Percentiles rank a stretch among this genome's conserved stretches.
Evolutionary conservation across 2,329 filamentous ascomycete genomes (phyloP).

Genomic region (Fusarium anguioides): DNA sequence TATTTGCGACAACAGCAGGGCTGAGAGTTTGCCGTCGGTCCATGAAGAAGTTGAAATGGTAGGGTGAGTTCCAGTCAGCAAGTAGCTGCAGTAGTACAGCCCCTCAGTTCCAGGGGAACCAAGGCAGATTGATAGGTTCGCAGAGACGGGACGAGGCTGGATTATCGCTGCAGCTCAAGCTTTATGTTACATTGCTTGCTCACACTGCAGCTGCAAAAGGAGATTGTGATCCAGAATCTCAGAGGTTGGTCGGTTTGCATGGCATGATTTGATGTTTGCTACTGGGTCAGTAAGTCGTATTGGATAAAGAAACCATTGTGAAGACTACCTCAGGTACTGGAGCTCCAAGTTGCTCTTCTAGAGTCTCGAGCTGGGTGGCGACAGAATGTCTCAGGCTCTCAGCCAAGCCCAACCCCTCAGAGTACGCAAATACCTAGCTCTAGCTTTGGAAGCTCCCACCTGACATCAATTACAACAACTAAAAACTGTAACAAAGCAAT

Average conservation of each 20-base stretch:
- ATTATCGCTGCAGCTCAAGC: slow-evolving; percentile 8
- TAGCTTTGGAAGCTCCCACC: background rate
- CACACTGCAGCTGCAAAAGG: slow-evolving; percentile 1
- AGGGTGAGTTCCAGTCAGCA: background rate
- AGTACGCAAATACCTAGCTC: background rate
- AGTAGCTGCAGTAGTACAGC: background rate
- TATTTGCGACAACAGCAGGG: slow-evolving; percentile 37
- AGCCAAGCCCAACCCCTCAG: slow-evolving; percentile 12
- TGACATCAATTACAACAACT: slow-evolving; percentile 8
- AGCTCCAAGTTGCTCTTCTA: background rate
- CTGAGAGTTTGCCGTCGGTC: background rate
- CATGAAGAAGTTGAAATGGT: background rate
- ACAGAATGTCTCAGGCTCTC: slow-evolving; percentile 16
- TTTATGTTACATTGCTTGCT: slow-evolving; percentile 12
- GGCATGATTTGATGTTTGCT: slow-evolving; percentile 2
- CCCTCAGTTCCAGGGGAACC: slow-evolving; percentile 1
- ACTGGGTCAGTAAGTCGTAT: no score
- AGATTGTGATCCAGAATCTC: background rate
- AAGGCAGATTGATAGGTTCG: slow-evolving; percentile 8
- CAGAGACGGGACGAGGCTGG: slow-evolving; percentile 5
- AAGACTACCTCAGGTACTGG: no score
- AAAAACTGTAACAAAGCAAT: slow-evolving; percentile 22
- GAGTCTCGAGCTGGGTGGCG: background rate
- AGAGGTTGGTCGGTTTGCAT: background rate
- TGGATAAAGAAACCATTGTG: no score